Evolutionary conservation across 352 stramenopile species (phyloP).

Genomic region (Phytophthora pistaciae): DNA sequence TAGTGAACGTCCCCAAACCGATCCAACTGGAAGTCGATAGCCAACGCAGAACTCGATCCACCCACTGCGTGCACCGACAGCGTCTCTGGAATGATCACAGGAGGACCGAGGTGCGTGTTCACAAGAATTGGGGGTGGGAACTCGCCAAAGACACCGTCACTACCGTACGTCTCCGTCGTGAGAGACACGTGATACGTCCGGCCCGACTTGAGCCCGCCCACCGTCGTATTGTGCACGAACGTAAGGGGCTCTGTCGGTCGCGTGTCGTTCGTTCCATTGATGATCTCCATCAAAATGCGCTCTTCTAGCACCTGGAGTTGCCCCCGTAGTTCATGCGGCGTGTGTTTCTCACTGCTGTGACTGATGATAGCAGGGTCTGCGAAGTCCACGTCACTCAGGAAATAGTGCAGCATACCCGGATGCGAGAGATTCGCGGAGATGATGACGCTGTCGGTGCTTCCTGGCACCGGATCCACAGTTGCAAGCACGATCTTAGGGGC

Average conservation of each 20-base stretch:
- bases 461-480: slow-evolving; percentile 46
- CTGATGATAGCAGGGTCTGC: slow-evolving; percentile 71
- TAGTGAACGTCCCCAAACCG: slow-evolving; percentile 82
- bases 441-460: slow-evolving; percentile 62
- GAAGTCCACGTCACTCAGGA: slow-evolving; percentile 80
- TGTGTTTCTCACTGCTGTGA: slow-evolving; percentile 1
- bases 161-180: slow-evolving; percentile 72
- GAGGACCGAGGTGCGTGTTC: slow-evolving; percentile 60
- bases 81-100: slow-evolving; percentile 42
- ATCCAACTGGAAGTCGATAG: slow-evolving; percentile 62
- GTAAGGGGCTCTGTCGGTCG: slow-evolving; percentile 63
- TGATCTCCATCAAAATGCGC: slow-evolving; percentile 71
- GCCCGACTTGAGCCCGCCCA: slow-evolving; percentile 48
- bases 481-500: slow-evolving; percentile 75
- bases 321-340: slow-evolving; percentile 60
- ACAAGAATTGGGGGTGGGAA: slow-evolving; percentile 80
- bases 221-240: slow-evolving; percentile 67
- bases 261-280: slow-evolving; percentile 81
- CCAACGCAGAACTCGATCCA: slow-evolving; percentile 58
- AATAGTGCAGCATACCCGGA: slow-evolving; percentile 77
- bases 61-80: slow-evolving; percentile 45
- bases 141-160: slow-evolving; percentile 74
- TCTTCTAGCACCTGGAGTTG: slow-evolving; percentile 43
- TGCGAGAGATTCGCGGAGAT: slow-evolving; percentile 72
- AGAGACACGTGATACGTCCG: slow-evolving; percentile 83